A percentile compares a stretch with the other conserved stretches of the same genome.
phyloP scores from a whole-genome alignment of 257 asterid genomes.

The Primulina eburnea region DNA sequence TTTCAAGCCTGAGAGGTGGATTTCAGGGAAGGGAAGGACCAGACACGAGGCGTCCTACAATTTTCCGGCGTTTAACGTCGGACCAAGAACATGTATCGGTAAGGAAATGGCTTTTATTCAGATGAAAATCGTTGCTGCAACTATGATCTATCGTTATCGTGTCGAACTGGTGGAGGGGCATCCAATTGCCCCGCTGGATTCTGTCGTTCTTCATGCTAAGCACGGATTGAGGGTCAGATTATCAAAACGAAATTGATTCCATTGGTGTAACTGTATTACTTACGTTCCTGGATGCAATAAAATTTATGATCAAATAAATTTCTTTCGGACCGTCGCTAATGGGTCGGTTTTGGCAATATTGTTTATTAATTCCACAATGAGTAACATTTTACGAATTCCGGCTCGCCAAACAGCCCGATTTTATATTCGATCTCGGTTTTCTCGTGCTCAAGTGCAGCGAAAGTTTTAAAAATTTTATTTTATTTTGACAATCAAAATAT shows the following conservation, averaged over 20 bases:
- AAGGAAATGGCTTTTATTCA: slow-evolving; percentile 23
- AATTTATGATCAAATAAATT: no score
- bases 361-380: no score
- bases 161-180: slow-evolving; percentile 22
- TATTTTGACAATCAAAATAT: no score
- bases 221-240: slow-evolving; percentile 23
- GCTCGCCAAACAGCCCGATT: no score
- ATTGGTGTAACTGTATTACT: no score
- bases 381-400: no score
- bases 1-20: slow-evolving; percentile 32
- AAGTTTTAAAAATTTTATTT: no score
- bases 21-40: neutral
- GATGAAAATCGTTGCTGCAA: slow-evolving; percentile 23
- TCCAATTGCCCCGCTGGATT: slow-evolving; percentile 11
- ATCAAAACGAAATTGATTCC: neutral
- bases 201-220: slow-evolving; percentile 22
- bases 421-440: no score
- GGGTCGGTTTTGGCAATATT: no score
- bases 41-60: slow-evolving; percentile 24
- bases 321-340: no score
- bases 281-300: no score
- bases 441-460: no score
- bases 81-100: slow-evolving; percentile 28
- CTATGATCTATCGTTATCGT: neutral
- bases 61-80: slow-evolving; percentile 23